Conservation (phyloP, 176 grass and related monocot genomes). For the Rhipidocladum racemiflorum region DNA sequence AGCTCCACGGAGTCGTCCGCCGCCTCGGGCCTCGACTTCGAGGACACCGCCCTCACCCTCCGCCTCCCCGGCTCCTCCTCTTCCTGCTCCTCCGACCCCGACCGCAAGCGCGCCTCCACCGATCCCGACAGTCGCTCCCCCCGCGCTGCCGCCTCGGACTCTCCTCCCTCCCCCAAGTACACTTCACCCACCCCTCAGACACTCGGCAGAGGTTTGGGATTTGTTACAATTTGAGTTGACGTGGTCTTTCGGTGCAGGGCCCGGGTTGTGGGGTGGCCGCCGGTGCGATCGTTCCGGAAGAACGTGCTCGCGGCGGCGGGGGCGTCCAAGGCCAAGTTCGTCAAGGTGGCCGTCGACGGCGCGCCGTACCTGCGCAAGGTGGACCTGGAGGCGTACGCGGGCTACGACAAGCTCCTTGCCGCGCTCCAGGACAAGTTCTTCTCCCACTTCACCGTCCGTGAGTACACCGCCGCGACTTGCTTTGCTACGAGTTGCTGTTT, state of each 20-base stretch:
- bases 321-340: slow-evolving; percentile 51
- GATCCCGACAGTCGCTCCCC: slow-evolving; percentile 26
- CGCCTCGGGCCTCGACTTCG: slow-evolving; percentile 70
- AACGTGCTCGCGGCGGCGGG: slow-evolving; percentile 42
- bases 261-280: slow-evolving; percentile 85
- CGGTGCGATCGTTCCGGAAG: slow-evolving; percentile 51
- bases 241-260: slow-evolving; percentile 33
- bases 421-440: slow-evolving; percentile 84
- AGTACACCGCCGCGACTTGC: not conserved
- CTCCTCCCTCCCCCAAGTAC: slow-evolving; percentile 47
- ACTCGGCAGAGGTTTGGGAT: not conserved
- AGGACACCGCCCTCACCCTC: slow-evolving; percentile 87
- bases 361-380: slow-evolving; percentile 88
- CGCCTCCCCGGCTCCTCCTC: slow-evolving; percentile 55
- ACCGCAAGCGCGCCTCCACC: slow-evolving; percentile 60
- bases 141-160: slow-evolving; percentile 25
- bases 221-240: not conserved
- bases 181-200: not conserved
- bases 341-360: slow-evolving; percentile 88
- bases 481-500: not conserved
- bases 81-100: slow-evolving; percentile 21
- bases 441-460: slow-evolving; percentile 75
- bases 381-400: slow-evolving; percentile 59
- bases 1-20: slow-evolving; percentile 74
- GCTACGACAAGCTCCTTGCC: slow-evolving; percentile 68